Conservation (phyloP, 208 protist genomes). For the Spongospora subterranea region DNA sequence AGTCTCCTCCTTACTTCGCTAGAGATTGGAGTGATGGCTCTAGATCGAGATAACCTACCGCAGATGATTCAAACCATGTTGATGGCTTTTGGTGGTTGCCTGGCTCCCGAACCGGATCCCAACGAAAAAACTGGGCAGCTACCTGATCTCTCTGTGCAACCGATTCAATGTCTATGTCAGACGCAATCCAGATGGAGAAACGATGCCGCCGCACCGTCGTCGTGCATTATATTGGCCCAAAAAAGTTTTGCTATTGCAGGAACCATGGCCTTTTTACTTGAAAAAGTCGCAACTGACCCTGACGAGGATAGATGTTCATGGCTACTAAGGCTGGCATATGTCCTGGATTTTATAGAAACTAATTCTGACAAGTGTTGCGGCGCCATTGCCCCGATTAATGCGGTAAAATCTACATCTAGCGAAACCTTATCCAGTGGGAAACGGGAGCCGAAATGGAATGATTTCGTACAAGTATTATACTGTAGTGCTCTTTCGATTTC, state of each 20-base stretch:
- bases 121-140: too few species aligned
- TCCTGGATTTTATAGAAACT: not conserved
- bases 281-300: not conserved
- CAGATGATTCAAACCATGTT: not conserved
- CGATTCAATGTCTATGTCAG: conserved; percentile 29
- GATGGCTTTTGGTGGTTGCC: not conserved
- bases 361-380: not conserved
- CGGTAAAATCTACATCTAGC: not conserved
- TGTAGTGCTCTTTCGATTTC: not conserved
- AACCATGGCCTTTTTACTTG: not conserved
- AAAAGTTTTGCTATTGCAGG: not conserved
- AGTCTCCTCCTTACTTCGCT: not conserved
- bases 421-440: not conserved
- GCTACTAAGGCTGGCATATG: not conserved
- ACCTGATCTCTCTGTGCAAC: too few species aligned
- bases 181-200: not conserved
- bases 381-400: not conserved
- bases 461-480: not conserved
- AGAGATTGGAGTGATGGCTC: not conserved
- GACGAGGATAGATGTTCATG: not conserved
- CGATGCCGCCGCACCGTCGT: not conserved
- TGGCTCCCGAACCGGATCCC: not conserved
- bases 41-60: not conserved
- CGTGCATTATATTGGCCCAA: conserved; percentile 16
- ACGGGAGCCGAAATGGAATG: not conserved